These are phyloP conservation scores for Clonostachys byssicola DNA, from an alignment of 2,329 filamentous ascomycete species.

Conservation along the genomic window DNA sequence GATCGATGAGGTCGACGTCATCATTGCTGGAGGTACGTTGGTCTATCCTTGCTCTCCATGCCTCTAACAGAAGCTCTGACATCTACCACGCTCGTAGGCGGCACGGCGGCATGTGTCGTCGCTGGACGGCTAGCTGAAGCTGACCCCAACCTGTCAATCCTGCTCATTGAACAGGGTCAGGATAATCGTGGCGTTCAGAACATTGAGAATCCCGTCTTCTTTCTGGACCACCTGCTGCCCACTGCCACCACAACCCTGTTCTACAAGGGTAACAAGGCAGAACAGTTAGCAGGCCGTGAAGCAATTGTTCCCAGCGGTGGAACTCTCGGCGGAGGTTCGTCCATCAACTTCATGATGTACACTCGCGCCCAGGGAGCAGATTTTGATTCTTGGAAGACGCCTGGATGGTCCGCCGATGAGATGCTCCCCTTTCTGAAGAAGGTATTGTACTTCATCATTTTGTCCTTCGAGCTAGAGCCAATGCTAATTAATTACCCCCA, in stretches of 20 bases:
- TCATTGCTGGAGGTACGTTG: constrained; percentile 40
- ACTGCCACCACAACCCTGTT: constrained; percentile 11
- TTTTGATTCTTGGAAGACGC: constrained; percentile 9
- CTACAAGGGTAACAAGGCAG: constrained; percentile 13
- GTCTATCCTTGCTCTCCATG: background rate
- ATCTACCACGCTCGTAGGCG: constrained; percentile 24
- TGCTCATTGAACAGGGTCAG: constrained; percentile 47
- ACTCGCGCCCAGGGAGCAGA: constrained; percentile 13
- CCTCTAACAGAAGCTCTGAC: background rate
- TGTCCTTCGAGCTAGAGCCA: constrained; percentile 6
- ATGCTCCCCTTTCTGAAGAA: constrained; percentile 11
- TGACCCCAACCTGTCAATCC: constrained; percentile 39
- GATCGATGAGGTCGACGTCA: constrained; percentile 41
- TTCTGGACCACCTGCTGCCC: constrained; percentile 10
- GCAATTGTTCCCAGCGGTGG: constrained; percentile 14
- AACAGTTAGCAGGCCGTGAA: constrained; percentile 13
- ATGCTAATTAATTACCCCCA: background rate
- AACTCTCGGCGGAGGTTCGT: constrained; percentile 22
- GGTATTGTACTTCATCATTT: constrained; percentile 4
- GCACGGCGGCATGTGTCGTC: constrained; percentile 40
- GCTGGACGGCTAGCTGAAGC: constrained; percentile 44
- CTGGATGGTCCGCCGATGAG: constrained; percentile 10
- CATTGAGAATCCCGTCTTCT: constrained; percentile 41
- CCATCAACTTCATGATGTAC: constrained; percentile 25
- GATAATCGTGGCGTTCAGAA: constrained; percentile 45